Percentiles rank a stretch among this genome's conserved stretches.
Conservation (phyloP, 192 early-diverging fungal genomes). For the Entomortierella chlamydospora region DNA sequence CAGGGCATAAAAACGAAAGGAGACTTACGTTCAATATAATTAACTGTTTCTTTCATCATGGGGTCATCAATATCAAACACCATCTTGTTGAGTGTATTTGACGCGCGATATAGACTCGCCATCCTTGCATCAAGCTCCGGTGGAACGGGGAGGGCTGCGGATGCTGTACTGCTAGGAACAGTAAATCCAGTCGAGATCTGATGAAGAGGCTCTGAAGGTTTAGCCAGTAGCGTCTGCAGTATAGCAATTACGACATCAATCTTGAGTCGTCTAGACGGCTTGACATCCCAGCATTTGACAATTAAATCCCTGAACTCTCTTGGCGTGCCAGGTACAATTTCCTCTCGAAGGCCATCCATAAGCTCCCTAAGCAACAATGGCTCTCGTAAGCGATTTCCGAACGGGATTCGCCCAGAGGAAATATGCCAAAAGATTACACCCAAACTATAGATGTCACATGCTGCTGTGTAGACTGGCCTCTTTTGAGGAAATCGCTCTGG, state of each 20-base stretch:
- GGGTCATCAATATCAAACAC: constrained; percentile 52
- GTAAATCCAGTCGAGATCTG: constrained; percentile 33
- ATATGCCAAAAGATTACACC: constrained; percentile 60
- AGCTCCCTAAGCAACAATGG: constrained; percentile 30
- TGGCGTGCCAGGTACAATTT: constrained; percentile 47
- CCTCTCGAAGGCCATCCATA: constrained; percentile 37
- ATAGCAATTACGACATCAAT: constrained; percentile 55
- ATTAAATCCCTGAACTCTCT: constrained; percentile 48
- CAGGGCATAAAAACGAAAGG: not conserved
- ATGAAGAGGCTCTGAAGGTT: constrained; percentile 29
- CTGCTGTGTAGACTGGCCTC: constrained; percentile 43
- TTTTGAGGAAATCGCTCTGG: constrained; percentile 38
- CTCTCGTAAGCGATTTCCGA: constrained; percentile 32
- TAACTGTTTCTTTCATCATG: constrained; percentile 33
- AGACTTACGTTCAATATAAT: constrained; percentile 13
- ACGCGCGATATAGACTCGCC: constrained; percentile 35
- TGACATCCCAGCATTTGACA: constrained; percentile 52
- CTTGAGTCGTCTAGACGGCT: constrained; percentile 44
- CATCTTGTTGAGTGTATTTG: constrained; percentile 38
- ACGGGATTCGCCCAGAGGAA: constrained; percentile 51
- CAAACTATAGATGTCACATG: constrained; percentile 56
- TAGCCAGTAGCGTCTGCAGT: constrained; percentile 41
- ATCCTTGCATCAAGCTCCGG: constrained; percentile 40
- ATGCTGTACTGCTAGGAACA: constrained; percentile 25
- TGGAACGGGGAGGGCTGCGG: constrained; percentile 40